Evolutionary conservation across 495 filamentous ascomycete genomes (phyloP).

Genomic region (Penicillium argentinense): DNA sequence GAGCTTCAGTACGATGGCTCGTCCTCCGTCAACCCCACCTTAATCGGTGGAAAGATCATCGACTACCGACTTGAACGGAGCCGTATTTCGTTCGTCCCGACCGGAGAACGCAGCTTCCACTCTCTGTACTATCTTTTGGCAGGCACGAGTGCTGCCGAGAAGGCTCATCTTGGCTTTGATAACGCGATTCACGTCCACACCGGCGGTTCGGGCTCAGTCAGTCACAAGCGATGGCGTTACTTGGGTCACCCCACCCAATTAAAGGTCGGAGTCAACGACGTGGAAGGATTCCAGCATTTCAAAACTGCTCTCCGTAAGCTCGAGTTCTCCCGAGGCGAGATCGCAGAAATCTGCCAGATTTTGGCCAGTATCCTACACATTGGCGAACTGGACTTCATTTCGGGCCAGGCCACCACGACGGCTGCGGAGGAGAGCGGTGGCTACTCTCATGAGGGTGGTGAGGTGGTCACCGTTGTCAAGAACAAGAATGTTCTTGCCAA

Average conservation of each 20-base stretch:
- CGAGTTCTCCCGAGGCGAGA: constrained; percentile 88
- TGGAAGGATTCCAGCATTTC: constrained; percentile 94
- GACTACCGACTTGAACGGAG: constrained; percentile 91
- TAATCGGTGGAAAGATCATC: constrained; percentile 91
- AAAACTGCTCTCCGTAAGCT: constrained; percentile 93
- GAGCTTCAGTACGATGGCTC: constrained; percentile 95
- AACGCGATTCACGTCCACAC: constrained; percentile 42
- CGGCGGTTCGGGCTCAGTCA: constrained; percentile 46
- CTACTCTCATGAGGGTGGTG: constrained; percentile 91
- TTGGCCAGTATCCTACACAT: constrained; percentile 90
- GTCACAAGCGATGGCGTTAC: constrained; percentile 87
- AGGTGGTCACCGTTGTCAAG: constrained; percentile 79
- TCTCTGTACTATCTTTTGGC: constrained; percentile 92
- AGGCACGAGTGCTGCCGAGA: constrained; percentile 88
- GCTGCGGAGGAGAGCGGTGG: constrained; percentile 90
- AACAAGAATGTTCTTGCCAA: constrained; percentile 89
- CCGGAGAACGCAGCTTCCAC: constrained; percentile 95
- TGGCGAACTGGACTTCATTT: constrained; percentile 90
- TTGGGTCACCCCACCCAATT: constrained; percentile 94
- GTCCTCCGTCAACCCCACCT: constrained; percentile 71
- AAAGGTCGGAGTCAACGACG: constrained; percentile 94
- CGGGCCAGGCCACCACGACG: constrained; percentile 71
- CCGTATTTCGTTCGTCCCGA: constrained; percentile 85
- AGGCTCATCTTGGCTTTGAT: constrained; percentile 84
- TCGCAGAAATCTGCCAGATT: constrained; percentile 95